Evolutionary conservation across 2,329 filamentous ascomycete species (phyloP).

Genomic region (Chaetomium globosum): DNA sequence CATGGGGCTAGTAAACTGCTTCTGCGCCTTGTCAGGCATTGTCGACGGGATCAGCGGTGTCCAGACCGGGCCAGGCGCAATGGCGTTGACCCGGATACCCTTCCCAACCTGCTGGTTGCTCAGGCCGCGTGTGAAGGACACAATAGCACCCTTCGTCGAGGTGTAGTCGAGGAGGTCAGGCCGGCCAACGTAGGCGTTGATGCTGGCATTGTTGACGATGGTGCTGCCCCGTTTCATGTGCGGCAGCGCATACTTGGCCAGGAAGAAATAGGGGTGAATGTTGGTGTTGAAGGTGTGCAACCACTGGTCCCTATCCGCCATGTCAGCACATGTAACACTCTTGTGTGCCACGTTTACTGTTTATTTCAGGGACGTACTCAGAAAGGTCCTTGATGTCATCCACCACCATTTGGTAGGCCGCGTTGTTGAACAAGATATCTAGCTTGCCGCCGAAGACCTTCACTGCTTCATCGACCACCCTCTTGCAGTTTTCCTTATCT

Average conservation of each 20-base stretch:
- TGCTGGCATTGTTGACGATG: constrained; percentile 84
- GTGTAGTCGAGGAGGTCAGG: constrained; percentile 83
- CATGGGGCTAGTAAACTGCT: constrained; percentile 74
- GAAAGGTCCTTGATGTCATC: constrained; percentile 70
- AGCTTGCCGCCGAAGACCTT: constrained; percentile 65
- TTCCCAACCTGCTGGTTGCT: constrained; percentile 72
- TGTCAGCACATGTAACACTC: constrained; percentile 11
- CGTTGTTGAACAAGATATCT: constrained; percentile 76
- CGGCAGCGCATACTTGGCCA: constrained; percentile 74
- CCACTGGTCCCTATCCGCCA: constrained; percentile 68
- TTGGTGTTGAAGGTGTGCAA: constrained; percentile 78
- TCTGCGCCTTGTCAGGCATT: constrained; percentile 70
- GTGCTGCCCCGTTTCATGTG: constrained; percentile 74
- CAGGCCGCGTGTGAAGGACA: constrained; percentile 76
- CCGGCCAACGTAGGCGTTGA: constrained; percentile 81
- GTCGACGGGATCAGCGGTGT: constrained; percentile 74
- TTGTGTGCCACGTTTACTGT: no score
- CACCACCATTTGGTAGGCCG: constrained; percentile 73
- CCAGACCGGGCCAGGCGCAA: constrained; percentile 80
- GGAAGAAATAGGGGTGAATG: constrained; percentile 79
- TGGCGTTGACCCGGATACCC: constrained; percentile 74
- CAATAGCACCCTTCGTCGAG: constrained; percentile 74
- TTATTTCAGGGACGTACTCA: constrained; percentile 56
- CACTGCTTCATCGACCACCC: constrained; percentile 67
- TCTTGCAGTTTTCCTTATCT: constrained; percentile 67